Evolutionary conservation across 1,284 basidiomycete species (phyloP), one percentile per base, ranked within the genome.

Genomic region (Exsudoporus floridanus): DNA sequence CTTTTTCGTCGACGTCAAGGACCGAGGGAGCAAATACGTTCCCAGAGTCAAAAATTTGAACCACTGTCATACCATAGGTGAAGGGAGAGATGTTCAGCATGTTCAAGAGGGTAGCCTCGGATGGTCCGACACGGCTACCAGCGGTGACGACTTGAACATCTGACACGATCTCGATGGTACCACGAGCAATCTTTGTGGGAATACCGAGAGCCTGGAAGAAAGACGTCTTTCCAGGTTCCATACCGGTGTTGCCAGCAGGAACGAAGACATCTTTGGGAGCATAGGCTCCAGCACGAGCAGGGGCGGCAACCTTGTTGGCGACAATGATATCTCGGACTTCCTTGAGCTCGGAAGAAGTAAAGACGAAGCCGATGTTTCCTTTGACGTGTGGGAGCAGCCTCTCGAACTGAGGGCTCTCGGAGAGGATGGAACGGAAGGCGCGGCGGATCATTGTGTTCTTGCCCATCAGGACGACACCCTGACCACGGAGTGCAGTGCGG

Each of bases 371-470:
- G 65, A 99, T 92, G 86, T 99, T 99, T 64, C 94, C 95, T 75
- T 82, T 91, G 79, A 99, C 82, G 81, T 92, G 86, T 61, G 95
- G 96, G 60, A 99, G 86, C 73, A 99, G 86, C 73, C 88, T 90
- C 81, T 99, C 96, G 81, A 90, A 95, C 71, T 94, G 87, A 59
- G 97, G 96, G 80, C 79, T 84, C 70, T 98, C 96, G 62, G 81
- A 57, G 68, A 98, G 82, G 74, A 98, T 86, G 71, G 88, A 81
- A 65, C 96, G 94, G 62, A 99, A 84, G 55, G 94, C 96, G 72
- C 96, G 94, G 78, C 96, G 92, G 69, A 98, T 95, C 97, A 99
- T 98, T 73, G 97, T 99, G 88, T 99, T 99, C 82, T 99, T 99
- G 73, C 96, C 96, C 97, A 99, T 99, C 67, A 99, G 78, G 61